These are phyloP conservation scores for Coemansia biformis DNA, from an alignment of 192 early-diverging fungal genomes.

Conservation along the genomic window DNA sequence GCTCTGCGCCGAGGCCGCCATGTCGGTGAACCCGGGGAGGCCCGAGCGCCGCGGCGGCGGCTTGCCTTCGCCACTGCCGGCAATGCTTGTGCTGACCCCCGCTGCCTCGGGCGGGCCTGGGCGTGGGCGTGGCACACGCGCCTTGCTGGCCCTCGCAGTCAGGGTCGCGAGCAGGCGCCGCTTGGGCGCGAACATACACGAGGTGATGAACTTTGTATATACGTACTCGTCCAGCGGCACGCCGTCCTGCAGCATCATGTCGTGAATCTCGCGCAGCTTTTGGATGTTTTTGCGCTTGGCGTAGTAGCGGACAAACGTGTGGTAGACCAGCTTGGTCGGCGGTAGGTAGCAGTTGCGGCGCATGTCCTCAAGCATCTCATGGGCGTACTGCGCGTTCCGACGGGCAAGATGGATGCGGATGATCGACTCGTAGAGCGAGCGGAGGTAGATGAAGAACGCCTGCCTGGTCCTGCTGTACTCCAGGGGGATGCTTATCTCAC, in stretches of 20 bases:
- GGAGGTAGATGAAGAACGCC: constrained; percentile 40
- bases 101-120: not conserved
- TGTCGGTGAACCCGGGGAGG: constrained; percentile 14
- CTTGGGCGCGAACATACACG: constrained; percentile 44
- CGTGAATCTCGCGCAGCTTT: constrained; percentile 29
- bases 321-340: constrained; percentile 27
- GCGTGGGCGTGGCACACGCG: too few relatives aligned
- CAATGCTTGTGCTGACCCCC: not conserved
- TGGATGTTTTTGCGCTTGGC: constrained; percentile 43
- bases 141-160: not conserved
- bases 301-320: constrained; percentile 40
- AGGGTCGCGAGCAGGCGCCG: constrained; percentile 12
- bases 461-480: constrained; percentile 23
- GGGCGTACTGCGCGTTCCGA: constrained; percentile 13
- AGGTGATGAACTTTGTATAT: constrained; percentile 44
- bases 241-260: constrained; percentile 44
- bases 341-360: constrained; percentile 46
- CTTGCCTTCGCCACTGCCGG: not conserved
- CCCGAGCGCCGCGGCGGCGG: constrained; percentile 5
- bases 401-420: constrained; percentile 30
- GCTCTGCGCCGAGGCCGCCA: constrained; percentile 1
- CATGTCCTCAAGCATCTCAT: constrained; percentile 34
- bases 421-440: constrained; percentile 39
- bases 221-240: constrained; percentile 28
- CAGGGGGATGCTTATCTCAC: constrained; percentile 16